phyloP scores from a whole-genome alignment of 371 early-diverging fungal genomes.

The Blakeslea trispora region DNA sequence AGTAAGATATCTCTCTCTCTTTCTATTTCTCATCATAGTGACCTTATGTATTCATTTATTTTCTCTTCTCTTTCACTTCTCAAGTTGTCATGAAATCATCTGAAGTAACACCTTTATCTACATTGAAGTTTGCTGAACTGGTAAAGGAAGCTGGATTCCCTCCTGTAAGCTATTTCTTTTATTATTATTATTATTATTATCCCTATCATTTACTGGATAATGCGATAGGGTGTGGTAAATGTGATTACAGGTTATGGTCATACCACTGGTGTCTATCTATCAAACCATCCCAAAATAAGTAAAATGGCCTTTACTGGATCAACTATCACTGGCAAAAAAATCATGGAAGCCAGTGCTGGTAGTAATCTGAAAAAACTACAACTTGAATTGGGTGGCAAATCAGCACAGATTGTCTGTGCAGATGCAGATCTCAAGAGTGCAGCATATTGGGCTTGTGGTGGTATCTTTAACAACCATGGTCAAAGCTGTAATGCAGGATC shows the following conservation, averaged over 20 bases:
- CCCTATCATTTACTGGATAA: neutral
- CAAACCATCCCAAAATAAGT: slow-evolving; percentile 42
- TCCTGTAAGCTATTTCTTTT: slow-evolving; percentile 33
- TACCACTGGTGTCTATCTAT: slow-evolving; percentile 36
- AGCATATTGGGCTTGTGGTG: slow-evolving; percentile 69
- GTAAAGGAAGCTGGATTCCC: slow-evolving; percentile 49
- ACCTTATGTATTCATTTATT: too few species aligned
- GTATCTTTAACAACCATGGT: slow-evolving; percentile 81
- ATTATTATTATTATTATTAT: too few species aligned
- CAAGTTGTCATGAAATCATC: slow-evolving; percentile 38
- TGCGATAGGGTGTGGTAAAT: slow-evolving; percentile 67
- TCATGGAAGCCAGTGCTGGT: slow-evolving; percentile 56
- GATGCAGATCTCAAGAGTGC: slow-evolving; percentile 84
- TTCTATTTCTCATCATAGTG: too few species aligned
- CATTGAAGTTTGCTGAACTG: slow-evolving; percentile 49
- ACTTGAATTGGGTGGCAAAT: slow-evolving; percentile 93
- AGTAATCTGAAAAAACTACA: slow-evolving; percentile 75
- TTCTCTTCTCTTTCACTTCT: slow-evolving; percentile 1
- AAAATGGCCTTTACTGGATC: slow-evolving; percentile 71
- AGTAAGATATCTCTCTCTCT: too few species aligned
- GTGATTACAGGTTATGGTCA: slow-evolving; percentile 56
- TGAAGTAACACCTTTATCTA: slow-evolving; percentile 57
- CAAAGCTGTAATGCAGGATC: slow-evolving; percentile 91
- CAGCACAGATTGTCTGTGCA: slow-evolving; percentile 81
- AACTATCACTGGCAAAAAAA: slow-evolving; percentile 53